phyloP scores from a whole-genome alignment of 805 yeast genomes.

The Wickerhamiella azyma region DNA sequence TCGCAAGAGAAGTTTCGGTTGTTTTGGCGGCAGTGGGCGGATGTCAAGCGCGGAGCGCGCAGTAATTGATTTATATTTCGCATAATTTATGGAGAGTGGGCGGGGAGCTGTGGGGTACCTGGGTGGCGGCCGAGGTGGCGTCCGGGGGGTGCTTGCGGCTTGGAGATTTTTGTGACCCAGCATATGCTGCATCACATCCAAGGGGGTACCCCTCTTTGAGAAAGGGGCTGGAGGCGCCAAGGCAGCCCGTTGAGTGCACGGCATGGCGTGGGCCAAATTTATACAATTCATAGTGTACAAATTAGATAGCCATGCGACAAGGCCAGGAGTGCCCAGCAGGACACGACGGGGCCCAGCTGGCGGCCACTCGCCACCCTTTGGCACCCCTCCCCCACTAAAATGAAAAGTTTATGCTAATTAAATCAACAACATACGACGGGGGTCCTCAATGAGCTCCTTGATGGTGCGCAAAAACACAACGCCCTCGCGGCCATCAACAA shows the following conservation, averaged over 20 bases:
- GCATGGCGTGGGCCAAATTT: no score
- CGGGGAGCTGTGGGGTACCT: no score
- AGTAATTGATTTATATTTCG: neutral
- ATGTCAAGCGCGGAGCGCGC: neutral
- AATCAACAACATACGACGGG: constrained; percentile 82
- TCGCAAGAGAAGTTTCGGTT: constrained; percentile 60
- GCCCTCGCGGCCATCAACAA: constrained; percentile 97
- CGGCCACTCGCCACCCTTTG: no score
- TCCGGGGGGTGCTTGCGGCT: no score
- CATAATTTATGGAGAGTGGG: no score
- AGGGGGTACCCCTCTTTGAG: neutral
- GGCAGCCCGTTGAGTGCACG: no score
- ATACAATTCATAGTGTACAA: no score
- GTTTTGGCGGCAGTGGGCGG: constrained; percentile 53
- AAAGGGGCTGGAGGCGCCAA: no score
- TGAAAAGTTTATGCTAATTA: constrained; percentile 9
- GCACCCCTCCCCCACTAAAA: neutral
- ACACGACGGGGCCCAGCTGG: no score
- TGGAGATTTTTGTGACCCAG: neutral
- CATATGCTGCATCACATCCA: neutral
- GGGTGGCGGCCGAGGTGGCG: no score
- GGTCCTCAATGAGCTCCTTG: constrained; percentile 96
- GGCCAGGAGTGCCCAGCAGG: no score
- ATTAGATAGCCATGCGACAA: no score
- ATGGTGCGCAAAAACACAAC: constrained; percentile 92